Evolutionary conservation across 2,329 filamentous ascomycete species (phyloP).

Genomic region (Pestalotiopsis sp.): DNA sequence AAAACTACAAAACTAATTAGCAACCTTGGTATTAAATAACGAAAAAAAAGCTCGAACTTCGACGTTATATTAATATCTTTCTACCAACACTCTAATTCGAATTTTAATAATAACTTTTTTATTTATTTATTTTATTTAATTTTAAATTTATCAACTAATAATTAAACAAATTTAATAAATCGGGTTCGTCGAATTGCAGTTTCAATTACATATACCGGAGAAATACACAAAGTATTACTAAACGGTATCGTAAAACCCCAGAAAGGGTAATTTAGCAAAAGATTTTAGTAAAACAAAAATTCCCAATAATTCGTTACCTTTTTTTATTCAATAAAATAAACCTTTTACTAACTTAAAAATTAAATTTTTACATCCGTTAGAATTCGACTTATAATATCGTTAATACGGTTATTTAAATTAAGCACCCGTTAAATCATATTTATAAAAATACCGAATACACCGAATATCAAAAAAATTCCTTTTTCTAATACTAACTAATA

Average conservation of each 20-base stretch:
- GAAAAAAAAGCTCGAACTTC: too few relatives aligned
- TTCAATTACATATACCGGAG: too few relatives aligned
- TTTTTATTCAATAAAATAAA: not conserved
- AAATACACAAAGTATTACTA: not conserved
- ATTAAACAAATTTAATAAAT: too few relatives aligned
- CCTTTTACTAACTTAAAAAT: not conserved
- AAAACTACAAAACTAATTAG: too few relatives aligned
- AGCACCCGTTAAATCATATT: not conserved
- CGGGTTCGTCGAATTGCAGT: too few relatives aligned
- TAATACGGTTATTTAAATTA: not conserved
- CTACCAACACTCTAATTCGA: too few relatives aligned
- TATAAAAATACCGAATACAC: not conserved
- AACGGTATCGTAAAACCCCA: not conserved
- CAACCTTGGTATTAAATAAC: too few relatives aligned
- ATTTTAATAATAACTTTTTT: too few relatives aligned
- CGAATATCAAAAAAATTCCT: not conserved
- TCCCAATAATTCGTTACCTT: not conserved
- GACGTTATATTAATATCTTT: too few relatives aligned
- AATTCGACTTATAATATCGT: conserved; percentile 4
- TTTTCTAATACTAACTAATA: not conserved
- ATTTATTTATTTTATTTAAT: too few relatives aligned
- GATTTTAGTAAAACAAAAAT: conserved; percentile 6
- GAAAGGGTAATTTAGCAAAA: not conserved
- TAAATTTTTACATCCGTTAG: not conserved
- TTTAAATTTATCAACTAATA: not conserved